Conservation (phyloP, 257 asterid species). For the Parsonsia alboflavescens region DNA sequence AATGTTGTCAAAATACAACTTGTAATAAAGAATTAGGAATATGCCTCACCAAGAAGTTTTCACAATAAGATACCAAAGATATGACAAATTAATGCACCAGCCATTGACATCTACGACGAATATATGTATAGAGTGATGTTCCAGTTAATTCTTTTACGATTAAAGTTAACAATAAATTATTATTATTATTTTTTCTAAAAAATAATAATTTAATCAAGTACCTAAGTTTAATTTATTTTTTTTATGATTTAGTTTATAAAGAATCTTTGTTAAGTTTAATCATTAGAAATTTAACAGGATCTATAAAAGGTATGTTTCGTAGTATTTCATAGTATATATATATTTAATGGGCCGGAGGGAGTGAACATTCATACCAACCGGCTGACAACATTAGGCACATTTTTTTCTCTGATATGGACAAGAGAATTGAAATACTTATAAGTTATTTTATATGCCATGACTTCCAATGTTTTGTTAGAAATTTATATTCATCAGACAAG, state of each 20-base stretch:
- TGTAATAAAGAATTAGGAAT: neutral
- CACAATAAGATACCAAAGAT: neutral
- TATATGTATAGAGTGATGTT: too few relatives aligned
- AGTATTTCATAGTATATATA: too few relatives aligned
- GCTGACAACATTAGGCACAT: neutral
- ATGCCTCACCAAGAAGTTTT: neutral
- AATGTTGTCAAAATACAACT: neutral
- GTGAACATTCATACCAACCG: constrained; percentile 4
- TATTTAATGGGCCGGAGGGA: neutral
- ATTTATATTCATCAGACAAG: constrained; percentile 3
- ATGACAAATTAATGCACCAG: neutral
- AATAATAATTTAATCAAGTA: too few relatives aligned
- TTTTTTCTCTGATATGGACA: neutral
- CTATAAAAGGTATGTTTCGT: too few relatives aligned
- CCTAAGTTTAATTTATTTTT: too few relatives aligned
- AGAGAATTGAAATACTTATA: neutral
- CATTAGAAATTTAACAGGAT: too few relatives aligned
- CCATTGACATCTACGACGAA: neutral
- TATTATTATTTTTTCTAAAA: too few relatives aligned
- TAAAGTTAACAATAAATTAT: too few relatives aligned
- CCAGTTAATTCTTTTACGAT: too few relatives aligned
- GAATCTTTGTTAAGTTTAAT: too few relatives aligned
- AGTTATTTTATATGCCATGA: neutral
- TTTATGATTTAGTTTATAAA: too few relatives aligned
- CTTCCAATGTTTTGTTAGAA: neutral